Base-by-base conservation (phyloP, 257 asterid genomes). In the Nicotiana sylvestris region DNA sequence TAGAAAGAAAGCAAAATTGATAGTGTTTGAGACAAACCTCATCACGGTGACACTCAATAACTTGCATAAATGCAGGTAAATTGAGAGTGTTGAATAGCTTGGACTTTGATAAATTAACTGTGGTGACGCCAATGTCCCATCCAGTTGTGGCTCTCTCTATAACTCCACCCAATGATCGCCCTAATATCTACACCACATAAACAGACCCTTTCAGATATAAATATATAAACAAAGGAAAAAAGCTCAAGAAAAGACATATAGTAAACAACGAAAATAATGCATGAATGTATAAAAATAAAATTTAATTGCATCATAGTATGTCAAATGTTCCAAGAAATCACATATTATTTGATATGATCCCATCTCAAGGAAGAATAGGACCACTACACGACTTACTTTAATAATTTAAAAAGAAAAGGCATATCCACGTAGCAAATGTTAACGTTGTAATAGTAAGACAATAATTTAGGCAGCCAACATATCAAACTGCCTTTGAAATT, bases 41-140 rank as follows among this genome's bases (percentile, higher is more conserved):
- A 37, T 96, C 99, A 8, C 94, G 86, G 82, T 96, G 99, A 93
- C 93, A 91, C 85, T 94, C 96, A 0, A 96, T 89, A 81, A 96
- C 74, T 5, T 94, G 87, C 21, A 96, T 88, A 37, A 86, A 85
- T 77, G 88, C 53, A 9, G 99, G 99, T 83, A 92, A 76, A 60
- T 91, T 88, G 55, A 94, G 81, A 56, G 90, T 82, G 6, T 90
- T 76, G 88, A 90, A 92, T 12, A 89, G 87, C 77, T 85, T 88
- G 6, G 97, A 91, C 0, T 93, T 89, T 65, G 90, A 83, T 0
- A 96, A 84, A 12, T 96, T 82, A 61, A 96, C 81, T 46, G 81
- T 80, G 16, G 89, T 89, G 49, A 96, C 83, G 6, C 99, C 99
- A 6, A 96, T 89, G 86, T 94, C 97, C 99, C 99, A 96, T 11